Conservation (phyloP, 768 basidiomycete species). For the Auriculariales sp. region DNA sequence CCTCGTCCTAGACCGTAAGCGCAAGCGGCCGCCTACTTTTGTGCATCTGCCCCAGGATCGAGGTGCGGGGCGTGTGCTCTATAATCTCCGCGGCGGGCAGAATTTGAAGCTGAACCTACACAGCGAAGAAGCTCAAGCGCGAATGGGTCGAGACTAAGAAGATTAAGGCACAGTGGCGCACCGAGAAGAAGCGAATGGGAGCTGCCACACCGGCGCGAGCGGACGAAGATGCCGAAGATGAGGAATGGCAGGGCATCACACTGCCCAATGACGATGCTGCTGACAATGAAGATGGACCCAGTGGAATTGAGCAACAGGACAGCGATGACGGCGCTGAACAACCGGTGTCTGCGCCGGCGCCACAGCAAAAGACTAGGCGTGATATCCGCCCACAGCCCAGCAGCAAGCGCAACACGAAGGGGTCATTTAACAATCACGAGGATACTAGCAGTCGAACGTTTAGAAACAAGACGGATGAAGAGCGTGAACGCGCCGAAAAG, state of each 20-base stretch:
- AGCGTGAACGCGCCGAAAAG: slow-evolving; percentile 12
- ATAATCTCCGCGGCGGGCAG: background rate
- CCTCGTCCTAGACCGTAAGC: no score
- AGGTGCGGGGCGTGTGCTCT: slow-evolving; percentile 28
- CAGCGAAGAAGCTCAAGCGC: slow-evolving; percentile 71
- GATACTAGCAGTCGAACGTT: no score
- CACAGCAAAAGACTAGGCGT: no score
- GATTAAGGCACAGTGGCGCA: slow-evolving; percentile 66
- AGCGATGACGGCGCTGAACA: no score
- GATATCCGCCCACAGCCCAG: no score
- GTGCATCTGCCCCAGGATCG: slow-evolving; percentile 46
- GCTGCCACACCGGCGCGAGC: slow-evolving; percentile 12
- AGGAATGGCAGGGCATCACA: slow-evolving; percentile 4
- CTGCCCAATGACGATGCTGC: slow-evolving; percentile 2
- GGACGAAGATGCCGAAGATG: slow-evolving; percentile 1
- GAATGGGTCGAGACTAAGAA: slow-evolving; percentile 67
- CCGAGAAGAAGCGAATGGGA: slow-evolving; percentile 45
- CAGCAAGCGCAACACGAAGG: no score
- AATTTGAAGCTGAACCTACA: background rate
- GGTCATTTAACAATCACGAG: no score
- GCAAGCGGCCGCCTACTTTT: slow-evolving; percentile 57
- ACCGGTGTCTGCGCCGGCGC: no score
- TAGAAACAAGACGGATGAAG: background rate
- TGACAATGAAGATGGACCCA: slow-evolving; percentile 3
- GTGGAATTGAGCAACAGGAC: no score